Evolutionary conservation across 352 stramenopile species (phyloP).

Genomic region (Pythium sukuiense): DNA sequence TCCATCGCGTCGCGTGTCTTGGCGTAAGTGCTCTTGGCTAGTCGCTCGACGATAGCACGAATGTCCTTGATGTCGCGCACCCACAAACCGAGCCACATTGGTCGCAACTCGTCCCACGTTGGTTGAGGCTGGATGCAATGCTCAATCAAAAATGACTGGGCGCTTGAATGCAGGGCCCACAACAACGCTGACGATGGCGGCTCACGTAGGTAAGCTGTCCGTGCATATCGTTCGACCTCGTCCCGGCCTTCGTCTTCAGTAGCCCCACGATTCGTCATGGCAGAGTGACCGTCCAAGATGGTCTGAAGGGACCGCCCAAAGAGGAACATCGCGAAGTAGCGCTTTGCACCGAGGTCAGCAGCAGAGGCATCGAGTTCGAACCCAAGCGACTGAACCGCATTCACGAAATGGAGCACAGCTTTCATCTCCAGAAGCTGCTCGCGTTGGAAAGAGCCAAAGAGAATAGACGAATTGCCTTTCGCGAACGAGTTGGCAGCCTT

Average conservation of each 20-base stretch:
- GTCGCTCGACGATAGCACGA: constrained; percentile 60
- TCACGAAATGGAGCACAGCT: constrained; percentile 62
- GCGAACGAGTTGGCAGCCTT: constrained; percentile 7
- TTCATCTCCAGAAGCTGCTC: constrained; percentile 79
- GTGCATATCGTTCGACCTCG: constrained; percentile 16
- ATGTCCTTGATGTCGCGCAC: constrained; percentile 77
- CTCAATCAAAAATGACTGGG: constrained; percentile 75
- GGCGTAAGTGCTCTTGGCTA: constrained; percentile 65
- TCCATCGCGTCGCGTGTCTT: constrained; percentile 72
- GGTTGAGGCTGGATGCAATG: constrained; percentile 58
- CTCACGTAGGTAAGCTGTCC: constrained; percentile 38
- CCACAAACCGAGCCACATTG: constrained; percentile 80
- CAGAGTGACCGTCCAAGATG: constrained; percentile 31
- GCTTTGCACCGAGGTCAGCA: constrained; percentile 73
- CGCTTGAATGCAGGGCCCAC: constrained; percentile 83
- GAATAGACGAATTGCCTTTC: constrained; percentile 42
- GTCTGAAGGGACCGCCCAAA: constrained; percentile 62
- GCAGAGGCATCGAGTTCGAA: constrained; percentile 80
- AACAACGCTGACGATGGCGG: constrained; percentile 68
- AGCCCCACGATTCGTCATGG: constrained; percentile 24
- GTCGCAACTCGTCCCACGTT: constrained; percentile 63
- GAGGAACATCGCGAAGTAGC: constrained; percentile 70
- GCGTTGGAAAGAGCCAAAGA: constrained; percentile 65
- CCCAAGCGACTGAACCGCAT: constrained; percentile 65
- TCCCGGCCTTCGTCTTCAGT: constrained; percentile 21